These are phyloP conservation scores for Glycine latifolia DNA, from an alignment of 306 rosid genomes.

Conservation along the genomic window DNA sequence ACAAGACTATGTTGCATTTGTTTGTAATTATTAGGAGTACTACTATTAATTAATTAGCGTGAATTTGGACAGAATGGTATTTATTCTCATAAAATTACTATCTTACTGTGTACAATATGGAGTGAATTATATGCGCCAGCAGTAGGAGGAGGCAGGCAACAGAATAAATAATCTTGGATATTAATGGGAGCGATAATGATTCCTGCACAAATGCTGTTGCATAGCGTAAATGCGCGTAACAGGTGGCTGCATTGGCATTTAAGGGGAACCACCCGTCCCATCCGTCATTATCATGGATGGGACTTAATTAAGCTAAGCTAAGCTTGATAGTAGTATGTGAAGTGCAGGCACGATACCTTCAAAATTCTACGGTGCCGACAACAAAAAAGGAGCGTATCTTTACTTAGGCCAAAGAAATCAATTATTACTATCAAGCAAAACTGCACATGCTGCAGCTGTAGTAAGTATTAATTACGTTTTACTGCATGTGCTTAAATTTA, in stretches of 20 bases:
- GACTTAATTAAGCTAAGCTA: not conserved
- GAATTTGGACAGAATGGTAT: not conserved
- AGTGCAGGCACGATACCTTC: not conserved
- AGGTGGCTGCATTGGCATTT: constrained; percentile 32
- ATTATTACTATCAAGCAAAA: no score
- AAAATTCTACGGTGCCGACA: constrained; percentile 8
- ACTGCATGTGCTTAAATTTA: not conserved
- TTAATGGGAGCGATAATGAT: not conserved
- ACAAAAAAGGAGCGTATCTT: not conserved
- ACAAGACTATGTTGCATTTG: not conserved
- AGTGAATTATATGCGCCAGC: constrained; percentile 21
- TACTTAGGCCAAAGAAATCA: not conserved
- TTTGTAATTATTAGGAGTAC: not conserved
- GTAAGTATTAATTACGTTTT: not conserved
- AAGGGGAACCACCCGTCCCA: constrained; percentile 1
- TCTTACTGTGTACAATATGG: not conserved
- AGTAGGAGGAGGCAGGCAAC: not conserved
- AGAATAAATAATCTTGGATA: constrained; percentile 4
- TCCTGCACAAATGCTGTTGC: not conserved
- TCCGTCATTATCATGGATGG: not conserved
- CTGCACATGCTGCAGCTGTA: not conserved
- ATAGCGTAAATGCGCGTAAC: constrained; percentile 16
- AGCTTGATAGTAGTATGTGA: not conserved
- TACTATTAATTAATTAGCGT: not conserved
- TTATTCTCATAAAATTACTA: not conserved